Evolutionary conservation across 148 eudicot species (phyloP).

Genomic region (Linanthus parryae): DNA sequence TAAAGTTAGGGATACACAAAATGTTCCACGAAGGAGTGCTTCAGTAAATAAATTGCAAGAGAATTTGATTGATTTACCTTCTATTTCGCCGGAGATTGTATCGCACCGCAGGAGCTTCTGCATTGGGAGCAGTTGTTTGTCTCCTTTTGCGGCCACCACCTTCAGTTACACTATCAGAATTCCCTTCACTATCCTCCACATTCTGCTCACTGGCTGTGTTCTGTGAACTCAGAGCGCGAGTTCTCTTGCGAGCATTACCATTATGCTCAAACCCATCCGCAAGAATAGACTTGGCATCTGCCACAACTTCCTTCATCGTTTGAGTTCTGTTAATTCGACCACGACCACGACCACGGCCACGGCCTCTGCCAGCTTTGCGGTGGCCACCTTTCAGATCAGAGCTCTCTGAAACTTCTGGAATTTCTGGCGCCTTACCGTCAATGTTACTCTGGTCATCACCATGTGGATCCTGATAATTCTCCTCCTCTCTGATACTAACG

Average conservation of each 20-base stretch:
- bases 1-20: slow-evolving; percentile 42
- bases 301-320: slow-evolving; percentile 38
- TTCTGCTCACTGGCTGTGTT: slow-evolving; percentile 44
- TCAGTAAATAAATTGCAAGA: neutral
- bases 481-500: slow-evolving; percentile 27
- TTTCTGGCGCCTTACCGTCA: slow-evolving; percentile 25
- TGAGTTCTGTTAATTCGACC: slow-evolving; percentile 31
- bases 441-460: slow-evolving; percentile 29
- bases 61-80: slow-evolving; percentile 37
- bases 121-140: slow-evolving; percentile 40
- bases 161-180: slow-evolving; percentile 48
- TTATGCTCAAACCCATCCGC: slow-evolving; percentile 33
- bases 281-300: slow-evolving; percentile 40
- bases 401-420: slow-evolving; percentile 38
- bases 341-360: slow-evolving; percentile 31
- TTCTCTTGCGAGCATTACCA: slow-evolving; percentile 62
- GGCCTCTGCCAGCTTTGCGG: slow-evolving; percentile 31
- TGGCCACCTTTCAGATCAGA: slow-evolving; percentile 29
- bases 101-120: slow-evolving; percentile 43
- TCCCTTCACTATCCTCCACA: slow-evolving; percentile 53
- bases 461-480: slow-evolving; percentile 32
- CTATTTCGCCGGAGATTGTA: slow-evolving; percentile 76
- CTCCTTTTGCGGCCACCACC: slow-evolving; percentile 68
- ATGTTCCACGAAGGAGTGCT: neutral
- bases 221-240: slow-evolving; percentile 37